phyloP scores from a whole-genome alignment of 2,329 filamentous ascomycete genomes.

The Aspergillus latus region DNA sequence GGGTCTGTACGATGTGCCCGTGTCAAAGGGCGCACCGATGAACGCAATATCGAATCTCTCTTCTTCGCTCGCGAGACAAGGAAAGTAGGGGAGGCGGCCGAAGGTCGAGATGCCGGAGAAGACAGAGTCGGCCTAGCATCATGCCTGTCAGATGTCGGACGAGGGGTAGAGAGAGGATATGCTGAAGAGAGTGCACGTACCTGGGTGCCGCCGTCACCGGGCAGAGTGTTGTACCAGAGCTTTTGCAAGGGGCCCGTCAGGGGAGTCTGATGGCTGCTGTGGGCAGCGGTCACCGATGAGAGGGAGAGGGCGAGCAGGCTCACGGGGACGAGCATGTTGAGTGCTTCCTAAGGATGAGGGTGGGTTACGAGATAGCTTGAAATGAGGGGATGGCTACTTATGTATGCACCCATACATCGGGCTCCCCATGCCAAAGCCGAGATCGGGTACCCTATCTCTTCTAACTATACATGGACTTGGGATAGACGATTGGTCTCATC shows the following conservation, averaged over 20 bases:
- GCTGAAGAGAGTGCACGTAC: conserved; percentile 42
- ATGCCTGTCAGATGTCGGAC: background rate
- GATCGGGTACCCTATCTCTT: too few species aligned
- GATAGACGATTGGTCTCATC: too few species aligned
- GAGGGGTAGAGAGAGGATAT: too few species aligned
- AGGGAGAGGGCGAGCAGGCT: conserved; percentile 45
- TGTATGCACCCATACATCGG: background rate
- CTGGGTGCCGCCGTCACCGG: conserved; percentile 81
- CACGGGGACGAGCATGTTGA: conserved; percentile 23
- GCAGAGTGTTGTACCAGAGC: conserved; percentile 79
- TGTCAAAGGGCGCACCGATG: conserved; percentile 81
- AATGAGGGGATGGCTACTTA: background rate
- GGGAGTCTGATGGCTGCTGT: conserved; percentile 61
- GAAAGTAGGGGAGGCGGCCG: conserved; percentile 73
- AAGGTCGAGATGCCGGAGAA: conserved; percentile 89
- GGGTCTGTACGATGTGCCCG: conserved; percentile 79
- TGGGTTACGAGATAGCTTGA: background rate
- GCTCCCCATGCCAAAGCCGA: too few species aligned
- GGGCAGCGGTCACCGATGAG: conserved; percentile 57
- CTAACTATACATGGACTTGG: too few species aligned
- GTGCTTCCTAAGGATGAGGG: background rate
- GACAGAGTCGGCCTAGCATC: conserved; percentile 71
- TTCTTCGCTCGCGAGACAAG: conserved; percentile 68
- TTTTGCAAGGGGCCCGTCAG: conserved; percentile 69
- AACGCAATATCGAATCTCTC: conserved; percentile 84